Conservation (phyloP, 306 rosid genomes). For the Acacia crassicarpa region DNA sequence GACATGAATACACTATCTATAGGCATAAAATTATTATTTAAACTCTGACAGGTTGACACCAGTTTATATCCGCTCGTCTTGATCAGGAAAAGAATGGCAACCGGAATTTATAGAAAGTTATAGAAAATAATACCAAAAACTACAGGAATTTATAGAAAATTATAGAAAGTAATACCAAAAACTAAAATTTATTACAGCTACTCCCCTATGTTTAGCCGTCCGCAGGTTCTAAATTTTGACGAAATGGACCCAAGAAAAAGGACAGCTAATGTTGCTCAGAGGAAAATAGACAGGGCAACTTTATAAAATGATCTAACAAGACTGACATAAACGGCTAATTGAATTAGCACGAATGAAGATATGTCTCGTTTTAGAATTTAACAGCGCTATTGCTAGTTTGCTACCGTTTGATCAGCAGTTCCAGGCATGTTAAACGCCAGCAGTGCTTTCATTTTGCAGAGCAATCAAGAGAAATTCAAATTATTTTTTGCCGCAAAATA, state of each 20-base stretch:
- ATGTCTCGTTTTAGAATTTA: neutral
- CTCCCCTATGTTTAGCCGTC: neutral
- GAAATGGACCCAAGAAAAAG: neutral
- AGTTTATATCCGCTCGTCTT: neutral
- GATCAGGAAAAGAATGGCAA: neutral
- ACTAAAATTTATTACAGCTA: neutral
- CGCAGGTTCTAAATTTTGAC: neutral
- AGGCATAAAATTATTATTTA: neutral
- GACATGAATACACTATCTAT: neutral
- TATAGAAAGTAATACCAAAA: neutral
- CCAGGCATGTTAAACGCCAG: neutral
- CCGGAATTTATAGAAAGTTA: neutral
- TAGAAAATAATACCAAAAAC: neutral
- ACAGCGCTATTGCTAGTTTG: neutral
- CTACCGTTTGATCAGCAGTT: neutral
- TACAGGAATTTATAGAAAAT: neutral
- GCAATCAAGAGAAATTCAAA: neutral
- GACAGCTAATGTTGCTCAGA: neutral
- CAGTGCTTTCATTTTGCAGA: neutral
- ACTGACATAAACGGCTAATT: neutral
- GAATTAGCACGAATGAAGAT: neutral
- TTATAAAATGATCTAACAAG: neutral
- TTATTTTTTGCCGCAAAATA: neutral
- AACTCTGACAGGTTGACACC: neutral
- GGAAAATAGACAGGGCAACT: neutral